These are phyloP conservation scores for Pythium chondricola DNA, from an alignment of 352 stramenopile genomes.

Conservation along the genomic window DNA sequence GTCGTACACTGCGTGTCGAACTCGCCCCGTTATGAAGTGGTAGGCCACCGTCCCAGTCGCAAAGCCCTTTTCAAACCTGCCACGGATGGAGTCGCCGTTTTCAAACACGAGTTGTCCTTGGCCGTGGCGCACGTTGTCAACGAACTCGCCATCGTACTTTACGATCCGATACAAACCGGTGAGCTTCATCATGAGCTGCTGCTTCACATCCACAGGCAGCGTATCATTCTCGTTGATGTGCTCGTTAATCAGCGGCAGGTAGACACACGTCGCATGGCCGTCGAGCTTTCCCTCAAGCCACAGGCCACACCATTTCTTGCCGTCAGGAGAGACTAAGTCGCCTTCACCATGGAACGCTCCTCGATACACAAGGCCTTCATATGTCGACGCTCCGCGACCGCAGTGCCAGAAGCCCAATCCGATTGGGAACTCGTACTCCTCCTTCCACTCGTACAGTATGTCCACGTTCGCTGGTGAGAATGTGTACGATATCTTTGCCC, in stretches of 20 bases:
- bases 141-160: slow-evolving; percentile 47
- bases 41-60: slow-evolving; percentile 38
- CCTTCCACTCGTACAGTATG: slow-evolving; percentile 33
- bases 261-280: slow-evolving; percentile 40
- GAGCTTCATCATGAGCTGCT: slow-evolving; percentile 4
- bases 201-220: neutral
- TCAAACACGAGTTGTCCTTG: slow-evolving; percentile 38
- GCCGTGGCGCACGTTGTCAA: slow-evolving; percentile 40
- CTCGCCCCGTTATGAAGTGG: slow-evolving; percentile 25
- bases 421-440: slow-evolving; percentile 64
- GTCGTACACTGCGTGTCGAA: slow-evolving; percentile 32
- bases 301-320: slow-evolving; percentile 40
- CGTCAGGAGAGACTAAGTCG: slow-evolving; percentile 43
- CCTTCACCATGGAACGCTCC: slow-evolving; percentile 61
- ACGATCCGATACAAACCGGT: slow-evolving; percentile 45
- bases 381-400: slow-evolving; percentile 45
- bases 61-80: slow-evolving; percentile 41
- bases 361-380: slow-evolving; percentile 43
- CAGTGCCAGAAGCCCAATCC: slow-evolving; percentile 54
- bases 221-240: slow-evolving; percentile 28
- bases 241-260: slow-evolving; percentile 40
- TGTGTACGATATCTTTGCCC: slow-evolving; percentile 33
- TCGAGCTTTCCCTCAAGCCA: slow-evolving; percentile 50
- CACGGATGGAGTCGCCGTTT: slow-evolving; percentile 47
- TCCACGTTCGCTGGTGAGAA: slow-evolving; percentile 23